Evolutionary conservation across 768 basidiomycete species (phyloP).

Genomic region (Auricularia cornea): DNA sequence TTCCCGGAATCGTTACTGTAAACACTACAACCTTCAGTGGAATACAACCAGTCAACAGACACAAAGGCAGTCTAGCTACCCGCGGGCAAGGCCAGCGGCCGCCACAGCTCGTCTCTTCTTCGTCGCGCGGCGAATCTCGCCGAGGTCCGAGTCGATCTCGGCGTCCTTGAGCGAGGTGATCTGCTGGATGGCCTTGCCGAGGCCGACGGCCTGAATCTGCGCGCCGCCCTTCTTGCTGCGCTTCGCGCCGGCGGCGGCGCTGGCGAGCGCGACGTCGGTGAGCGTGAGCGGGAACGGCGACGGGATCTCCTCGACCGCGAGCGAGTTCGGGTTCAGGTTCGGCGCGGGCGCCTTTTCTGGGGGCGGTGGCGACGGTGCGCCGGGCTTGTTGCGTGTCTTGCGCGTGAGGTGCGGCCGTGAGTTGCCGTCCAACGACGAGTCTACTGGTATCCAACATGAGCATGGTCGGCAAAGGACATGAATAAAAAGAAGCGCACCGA

Average conservation of each 20-base stretch:
- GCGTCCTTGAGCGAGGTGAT: constrained; percentile 52
- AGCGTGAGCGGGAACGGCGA: constrained; percentile 77
- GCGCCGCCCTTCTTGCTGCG: constrained; percentile 27
- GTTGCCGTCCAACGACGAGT: constrained; percentile 66
- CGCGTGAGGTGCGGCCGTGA: constrained; percentile 74
- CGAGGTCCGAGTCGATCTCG: constrained; percentile 69
- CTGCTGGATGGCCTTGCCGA: constrained; percentile 63
- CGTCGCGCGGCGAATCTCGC: constrained; percentile 68
- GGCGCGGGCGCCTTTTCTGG: constrained; percentile 26
- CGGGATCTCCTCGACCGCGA: constrained; percentile 78
- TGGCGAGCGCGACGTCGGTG: constrained; percentile 26
- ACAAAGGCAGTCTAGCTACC: neutral
- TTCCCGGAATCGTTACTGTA: too few species aligned
- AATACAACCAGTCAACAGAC: too few species aligned
- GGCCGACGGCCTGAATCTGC: constrained; percentile 38
- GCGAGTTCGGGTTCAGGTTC: constrained; percentile 62
- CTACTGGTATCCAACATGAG: constrained; percentile 30
- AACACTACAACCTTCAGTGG: too few species aligned
- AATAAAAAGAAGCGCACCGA: constrained; percentile 43
- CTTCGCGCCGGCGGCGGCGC: constrained; percentile 14
- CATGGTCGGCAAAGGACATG: neutral
- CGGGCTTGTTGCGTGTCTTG: constrained; percentile 74
- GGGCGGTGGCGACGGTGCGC: constrained; percentile 64
- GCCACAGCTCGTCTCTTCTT: constrained; percentile 43
- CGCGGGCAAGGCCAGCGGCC: neutral